phyloP scores from a whole-genome alignment of 2,329 filamentous ascomycete genomes.

The Aspergillus pseudotamarii region DNA sequence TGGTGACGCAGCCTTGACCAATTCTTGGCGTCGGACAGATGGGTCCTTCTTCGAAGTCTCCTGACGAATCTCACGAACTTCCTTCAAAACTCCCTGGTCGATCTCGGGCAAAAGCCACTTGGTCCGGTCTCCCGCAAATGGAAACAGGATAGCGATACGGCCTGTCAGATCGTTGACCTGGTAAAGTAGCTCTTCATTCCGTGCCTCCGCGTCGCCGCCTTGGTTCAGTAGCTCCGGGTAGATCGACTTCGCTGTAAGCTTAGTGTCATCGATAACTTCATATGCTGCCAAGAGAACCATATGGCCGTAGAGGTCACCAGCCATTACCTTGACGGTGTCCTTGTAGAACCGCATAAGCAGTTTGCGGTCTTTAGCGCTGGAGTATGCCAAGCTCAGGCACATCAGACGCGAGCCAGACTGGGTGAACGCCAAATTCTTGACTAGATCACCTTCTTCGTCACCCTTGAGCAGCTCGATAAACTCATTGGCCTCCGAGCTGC shows the following conservation, averaged over 20 bases:
- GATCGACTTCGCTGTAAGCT: conserved; percentile 80
- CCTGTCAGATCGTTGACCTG: conserved; percentile 52
- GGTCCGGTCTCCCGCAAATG: conserved; percentile 66
- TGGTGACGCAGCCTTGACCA: conserved; percentile 73
- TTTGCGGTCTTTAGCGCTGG: conserved; percentile 90
- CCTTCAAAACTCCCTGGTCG: conserved; percentile 71
- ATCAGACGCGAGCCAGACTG: conserved; percentile 82
- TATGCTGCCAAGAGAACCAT: conserved; percentile 81
- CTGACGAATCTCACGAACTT: conserved; percentile 77
- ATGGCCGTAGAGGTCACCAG: conserved; percentile 76
- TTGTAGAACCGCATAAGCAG: conserved; percentile 86
- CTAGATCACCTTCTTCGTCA: conserved; percentile 84
- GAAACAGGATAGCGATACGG: conserved; percentile 73
- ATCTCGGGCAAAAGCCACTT: conserved; percentile 66
- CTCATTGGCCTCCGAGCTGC: conserved; percentile 79
- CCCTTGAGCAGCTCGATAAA: conserved; percentile 90
- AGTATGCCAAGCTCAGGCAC: conserved; percentile 79
- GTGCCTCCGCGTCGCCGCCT: conserved; percentile 46
- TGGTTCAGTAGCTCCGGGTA: conserved; percentile 84
- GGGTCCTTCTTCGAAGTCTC: conserved; percentile 93
- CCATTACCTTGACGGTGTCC: conserved; percentile 83
- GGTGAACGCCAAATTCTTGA: conserved; percentile 96
- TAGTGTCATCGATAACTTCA: conserved; percentile 93
- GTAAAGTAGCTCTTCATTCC: conserved; percentile 48
- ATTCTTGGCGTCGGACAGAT: conserved; percentile 71